Percentiles rank a stretch among this genome's conserved stretches.
Evolutionary conservation across 306 rosid species (phyloP).

Genomic region (Vigna radiata): DNA sequence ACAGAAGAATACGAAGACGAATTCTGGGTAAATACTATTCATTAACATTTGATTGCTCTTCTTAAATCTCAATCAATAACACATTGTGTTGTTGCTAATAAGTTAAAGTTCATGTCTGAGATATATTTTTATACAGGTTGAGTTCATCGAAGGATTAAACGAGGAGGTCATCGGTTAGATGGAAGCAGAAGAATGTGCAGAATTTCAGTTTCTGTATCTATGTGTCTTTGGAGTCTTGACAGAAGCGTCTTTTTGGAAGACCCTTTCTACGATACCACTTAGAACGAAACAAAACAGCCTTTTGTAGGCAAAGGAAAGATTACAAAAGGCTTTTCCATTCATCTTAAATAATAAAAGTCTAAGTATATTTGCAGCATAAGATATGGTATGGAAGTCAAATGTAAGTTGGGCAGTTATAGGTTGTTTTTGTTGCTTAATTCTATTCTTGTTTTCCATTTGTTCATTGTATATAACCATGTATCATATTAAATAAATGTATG

Average conservation of each 20-base stretch:
- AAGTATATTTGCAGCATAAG: not conserved
- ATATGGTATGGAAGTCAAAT: not conserved
- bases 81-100: not conserved
- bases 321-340: conserved; percentile 18
- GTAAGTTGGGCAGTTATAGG: conserved; percentile 46
- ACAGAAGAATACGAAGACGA: conserved; percentile 68
- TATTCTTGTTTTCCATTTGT: conserved; percentile 13
- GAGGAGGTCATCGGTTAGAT: conserved; percentile 42
- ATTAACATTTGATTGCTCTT: not conserved
- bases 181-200: conserved; percentile 44
- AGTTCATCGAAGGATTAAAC: conserved; percentile 52
- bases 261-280: conserved; percentile 7
- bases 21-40: conserved; percentile 63
- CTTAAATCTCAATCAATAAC: not conserved
- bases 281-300: conserved; percentile 30
- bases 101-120: not conserved
- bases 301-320: conserved; percentile 36
- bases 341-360: conserved; percentile 36
- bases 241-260: not conserved
- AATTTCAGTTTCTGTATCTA: conserved; percentile 26
- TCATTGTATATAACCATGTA: conserved; percentile 28
- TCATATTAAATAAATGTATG: not conserved
- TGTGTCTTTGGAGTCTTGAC: conserved; percentile 50
- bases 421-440: conserved; percentile 34
- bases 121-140: conserved; percentile 48